A percentile compares a stretch with the other conserved stretches of the same genome.
phyloP scores from a whole-genome alignment of 2,329 filamentous ascomycete species.

The Apiospora sp. region DNA sequence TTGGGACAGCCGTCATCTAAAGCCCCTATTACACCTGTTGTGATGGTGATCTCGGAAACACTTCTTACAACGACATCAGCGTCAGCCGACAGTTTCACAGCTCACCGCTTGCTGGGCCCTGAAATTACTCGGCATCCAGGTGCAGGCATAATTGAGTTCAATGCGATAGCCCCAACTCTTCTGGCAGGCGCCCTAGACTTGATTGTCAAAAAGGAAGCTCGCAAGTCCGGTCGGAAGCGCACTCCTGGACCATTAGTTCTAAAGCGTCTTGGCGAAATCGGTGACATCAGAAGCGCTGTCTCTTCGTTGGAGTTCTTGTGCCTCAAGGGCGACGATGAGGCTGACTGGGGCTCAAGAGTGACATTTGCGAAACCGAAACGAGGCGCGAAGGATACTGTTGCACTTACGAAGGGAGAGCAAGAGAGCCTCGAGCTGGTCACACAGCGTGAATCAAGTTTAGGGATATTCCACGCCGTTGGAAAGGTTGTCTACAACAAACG shows the following conservation, averaged over 20 bases:
- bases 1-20: slow-evolving; percentile 51
- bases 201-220: slow-evolving; percentile 84
- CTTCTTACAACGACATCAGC: slow-evolving; percentile 85
- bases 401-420: slow-evolving; percentile 77
- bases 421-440: slow-evolving; percentile 83
- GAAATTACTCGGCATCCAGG: slow-evolving; percentile 85
- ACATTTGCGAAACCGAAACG: slow-evolving; percentile 75
- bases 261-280: slow-evolving; percentile 81
- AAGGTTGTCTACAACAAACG: slow-evolving; percentile 98
- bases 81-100: slow-evolving; percentile 89
- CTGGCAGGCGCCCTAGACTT: slow-evolving; percentile 84
- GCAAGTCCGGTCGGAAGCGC: slow-evolving; percentile 75
- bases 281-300: slow-evolving; percentile 92
- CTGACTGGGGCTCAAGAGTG: slow-evolving; percentile 78
- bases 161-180: slow-evolving; percentile 85
- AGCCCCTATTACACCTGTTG: slow-evolving; percentile 71
- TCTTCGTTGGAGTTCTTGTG: slow-evolving; percentile 93
- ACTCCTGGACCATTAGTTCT: slow-evolving; percentile 83
- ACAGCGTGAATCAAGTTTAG: slow-evolving; percentile 86
- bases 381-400: slow-evolving; percentile 60
- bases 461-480: slow-evolving; percentile 95
- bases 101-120: slow-evolving; percentile 86
- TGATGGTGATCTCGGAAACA: slow-evolving; percentile 93
- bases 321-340: slow-evolving; percentile 77
- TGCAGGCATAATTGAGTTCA: slow-evolving; percentile 87